These are phyloP conservation scores for Carallia pectinifolia DNA, from an alignment of 345 rosid species.

Conservation along the genomic window DNA sequence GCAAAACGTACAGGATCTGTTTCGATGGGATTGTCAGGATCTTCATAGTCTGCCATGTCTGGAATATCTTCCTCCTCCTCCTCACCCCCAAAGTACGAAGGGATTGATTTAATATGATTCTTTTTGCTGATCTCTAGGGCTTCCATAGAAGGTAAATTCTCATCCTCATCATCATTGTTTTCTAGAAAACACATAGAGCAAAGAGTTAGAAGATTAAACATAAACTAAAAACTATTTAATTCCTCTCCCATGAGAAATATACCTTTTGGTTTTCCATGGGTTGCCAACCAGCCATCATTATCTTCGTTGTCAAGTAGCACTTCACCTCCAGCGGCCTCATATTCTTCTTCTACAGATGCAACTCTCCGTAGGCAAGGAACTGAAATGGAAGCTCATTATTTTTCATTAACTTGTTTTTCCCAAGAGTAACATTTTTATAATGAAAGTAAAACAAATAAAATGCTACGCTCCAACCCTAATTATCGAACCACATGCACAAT, in stretches of 20 bases:
- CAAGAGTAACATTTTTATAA: background rate
- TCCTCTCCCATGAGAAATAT: constrained; percentile 1
- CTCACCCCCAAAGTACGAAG: constrained; percentile 74
- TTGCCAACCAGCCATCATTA: constrained; percentile 96
- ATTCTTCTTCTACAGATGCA: constrained; percentile 89
- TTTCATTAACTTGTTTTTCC: background rate
- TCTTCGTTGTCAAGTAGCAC: constrained; percentile 91
- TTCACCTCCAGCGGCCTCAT: constrained; percentile 96
- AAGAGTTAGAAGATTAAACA: constrained; percentile 5
- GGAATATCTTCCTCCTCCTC: constrained; percentile 97
- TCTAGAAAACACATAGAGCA: constrained; percentile 32
- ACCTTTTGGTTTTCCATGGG: constrained; percentile 98
- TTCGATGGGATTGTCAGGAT: constrained; percentile 63
- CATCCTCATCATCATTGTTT: constrained; percentile 61
- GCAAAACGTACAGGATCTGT: constrained; percentile 61
- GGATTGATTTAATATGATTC: constrained; percentile 55
- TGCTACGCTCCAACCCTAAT: background rate
- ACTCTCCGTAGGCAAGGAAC: constrained; percentile 94
- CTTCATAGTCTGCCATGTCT: constrained; percentile 88
- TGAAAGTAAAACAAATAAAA: background rate
- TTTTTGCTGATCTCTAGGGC: constrained; percentile 60
- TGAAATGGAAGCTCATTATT: constrained; percentile 25
- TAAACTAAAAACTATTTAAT: background rate
- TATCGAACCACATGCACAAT: background rate
- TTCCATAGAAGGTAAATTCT: constrained; percentile 89